A percentile compares a stretch with the other conserved stretches of the same genome.
Evolutionary conservation across 2,329 filamentous ascomycete genomes (phyloP).

Genomic region (Fusarium tuaranense): DNA sequence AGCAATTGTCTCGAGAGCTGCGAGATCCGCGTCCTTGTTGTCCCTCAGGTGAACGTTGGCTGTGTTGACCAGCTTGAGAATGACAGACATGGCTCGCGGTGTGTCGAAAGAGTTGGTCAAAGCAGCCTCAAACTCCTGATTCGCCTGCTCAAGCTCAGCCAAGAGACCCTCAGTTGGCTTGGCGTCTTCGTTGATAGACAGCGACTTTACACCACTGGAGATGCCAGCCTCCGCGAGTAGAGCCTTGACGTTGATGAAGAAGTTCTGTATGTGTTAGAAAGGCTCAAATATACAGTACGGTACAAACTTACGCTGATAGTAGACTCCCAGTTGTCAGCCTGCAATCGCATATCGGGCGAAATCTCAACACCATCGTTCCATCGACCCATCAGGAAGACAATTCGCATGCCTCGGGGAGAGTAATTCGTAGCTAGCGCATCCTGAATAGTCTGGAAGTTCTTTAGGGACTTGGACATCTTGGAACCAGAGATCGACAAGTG

Average conservation of each 20-base stretch:
- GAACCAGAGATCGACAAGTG: constrained; percentile 86
- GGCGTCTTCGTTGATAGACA: constrained; percentile 52
- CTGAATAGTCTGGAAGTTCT: constrained; percentile 95
- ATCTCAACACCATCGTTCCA: constrained; percentile 96
- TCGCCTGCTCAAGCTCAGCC: constrained; percentile 63
- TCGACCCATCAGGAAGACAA: constrained; percentile 86
- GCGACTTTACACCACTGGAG: constrained; percentile 49
- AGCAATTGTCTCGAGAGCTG: constrained; percentile 68
- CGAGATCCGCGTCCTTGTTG: constrained; percentile 59
- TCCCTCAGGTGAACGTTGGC: constrained; percentile 73
- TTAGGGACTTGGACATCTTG: constrained; percentile 96
- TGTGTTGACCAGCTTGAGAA: constrained; percentile 81
- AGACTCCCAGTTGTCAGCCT: constrained; percentile 83
- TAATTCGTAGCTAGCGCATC: constrained; percentile 79
- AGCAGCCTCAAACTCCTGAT: constrained; percentile 67
- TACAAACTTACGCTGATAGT: constrained; percentile 71
- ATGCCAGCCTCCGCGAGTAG: constrained; percentile 60
- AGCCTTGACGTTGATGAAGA: constrained; percentile 69
- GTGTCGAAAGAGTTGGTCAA: constrained; percentile 92
- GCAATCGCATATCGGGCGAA: constrained; percentile 81
- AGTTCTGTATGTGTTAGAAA: constrained; percentile 59
- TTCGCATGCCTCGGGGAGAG: constrained; percentile 82
- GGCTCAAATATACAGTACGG: neutral
- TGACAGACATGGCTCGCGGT: constrained; percentile 79
- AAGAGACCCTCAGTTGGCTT: constrained; percentile 48